Percentiles rank a stretch among this genome's conserved stretches.
Evolutionary conservation across 179 eudicot species (phyloP).

Genomic region (Beta macrorhiza): DNA sequence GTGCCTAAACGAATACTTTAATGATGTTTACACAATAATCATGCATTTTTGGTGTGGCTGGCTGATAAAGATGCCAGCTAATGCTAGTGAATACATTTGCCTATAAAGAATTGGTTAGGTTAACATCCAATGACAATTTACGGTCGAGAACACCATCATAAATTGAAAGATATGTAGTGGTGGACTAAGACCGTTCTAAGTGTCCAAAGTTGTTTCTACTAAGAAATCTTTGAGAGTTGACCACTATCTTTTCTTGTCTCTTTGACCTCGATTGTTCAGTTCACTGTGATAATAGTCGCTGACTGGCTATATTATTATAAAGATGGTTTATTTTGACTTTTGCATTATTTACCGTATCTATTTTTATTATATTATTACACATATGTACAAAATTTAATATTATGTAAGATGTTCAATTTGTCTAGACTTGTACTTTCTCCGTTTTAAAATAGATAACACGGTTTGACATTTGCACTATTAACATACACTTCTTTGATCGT

Average conservation of each 20-base stretch:
- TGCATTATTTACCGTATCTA: too few species aligned
- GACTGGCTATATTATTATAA: too few species aligned
- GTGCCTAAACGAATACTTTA: not conserved
- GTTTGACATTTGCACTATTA: too few species aligned
- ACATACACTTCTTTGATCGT: too few species aligned
- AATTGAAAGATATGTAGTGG: conserved; percentile 6
- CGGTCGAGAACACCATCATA: conserved; percentile 8
- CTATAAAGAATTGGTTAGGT: conserved; percentile 8
- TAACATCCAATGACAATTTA: not conserved
- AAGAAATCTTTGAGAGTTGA: not conserved
- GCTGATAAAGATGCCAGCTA: not conserved
- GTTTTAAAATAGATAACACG: too few species aligned
- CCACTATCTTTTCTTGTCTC: conserved; percentile 6
- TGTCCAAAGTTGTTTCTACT: not conserved
- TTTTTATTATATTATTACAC: too few species aligned
- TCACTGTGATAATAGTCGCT: not conserved
- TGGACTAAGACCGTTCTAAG: conserved; percentile 6
- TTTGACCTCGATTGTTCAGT: not conserved
- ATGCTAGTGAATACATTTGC: not conserved
- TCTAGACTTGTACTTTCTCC: too few species aligned
- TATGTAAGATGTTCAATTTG: too few species aligned
- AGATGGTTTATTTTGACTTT: too few species aligned
- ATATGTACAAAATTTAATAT: too few species aligned
- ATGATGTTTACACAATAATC: not conserved
- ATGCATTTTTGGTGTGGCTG: not conserved